Evolutionary conservation across 306 rosid genomes (phyloP), one percentile per base, ranked within the genome.

Genomic region (Trifolium fragiferum): DNA sequence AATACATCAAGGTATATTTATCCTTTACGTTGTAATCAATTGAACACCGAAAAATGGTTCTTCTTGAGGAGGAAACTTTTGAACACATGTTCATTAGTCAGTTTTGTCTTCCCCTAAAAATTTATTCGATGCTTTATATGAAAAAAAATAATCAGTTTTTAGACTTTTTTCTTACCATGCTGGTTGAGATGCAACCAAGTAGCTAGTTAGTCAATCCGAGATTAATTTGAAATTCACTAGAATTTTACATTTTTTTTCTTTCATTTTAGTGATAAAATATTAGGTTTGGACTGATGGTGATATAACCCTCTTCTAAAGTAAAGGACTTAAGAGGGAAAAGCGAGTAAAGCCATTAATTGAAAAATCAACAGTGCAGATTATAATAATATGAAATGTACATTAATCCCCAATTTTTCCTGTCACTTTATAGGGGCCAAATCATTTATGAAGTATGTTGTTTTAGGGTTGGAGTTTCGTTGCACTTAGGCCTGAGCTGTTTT

Each of bases 1-100:
- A 84, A 70, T 86, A 86, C 84, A 73, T 85, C 66, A 89, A 64
- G 88, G 97, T 89, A 81, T 74, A 72, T 70, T 78, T 70, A 76
- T 75, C 83, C 57, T 18, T 37, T 67, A 40, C 53, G 1, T 72
- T 70, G 33, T 66, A 38, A 15, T 72, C 63, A 20, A 49, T 49
- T 30, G 32, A 78, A 33, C 13, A 19, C 27, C 16, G 35, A 57
- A n/a, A 32, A 18, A 10, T 55, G 68, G 33, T 61, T 43, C 54
- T 74, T 64, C 74, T 68, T 72, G 2, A 32, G 41, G 32, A 41
- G 66, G 73, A 73, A 82, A 44, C 46, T 55, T 85, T 47, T 73
- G 70, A 18, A n/a, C 53, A 47, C 20, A 41, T 20, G 33, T 7
- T 33, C 20, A 30, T 54, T 33, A 16, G 8, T 60, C 15, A 43